phyloP scores from a whole-genome alignment of 2,329 filamentous ascomycete species.

The Ceratocystiopsis minuta region DNA sequence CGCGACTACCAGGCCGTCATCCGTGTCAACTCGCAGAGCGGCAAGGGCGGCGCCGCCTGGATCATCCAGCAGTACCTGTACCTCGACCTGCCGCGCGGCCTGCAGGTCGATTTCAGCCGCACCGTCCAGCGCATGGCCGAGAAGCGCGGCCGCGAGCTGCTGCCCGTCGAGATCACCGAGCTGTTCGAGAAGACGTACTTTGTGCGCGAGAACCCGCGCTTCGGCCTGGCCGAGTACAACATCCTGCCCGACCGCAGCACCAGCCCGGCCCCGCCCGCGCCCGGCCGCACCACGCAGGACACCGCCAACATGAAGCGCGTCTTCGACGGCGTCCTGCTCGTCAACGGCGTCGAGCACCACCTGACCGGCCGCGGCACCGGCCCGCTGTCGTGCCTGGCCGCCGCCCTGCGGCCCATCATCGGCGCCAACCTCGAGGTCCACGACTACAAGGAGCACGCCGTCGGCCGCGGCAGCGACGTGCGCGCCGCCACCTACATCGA shows the following conservation, averaged over 20 bases:
- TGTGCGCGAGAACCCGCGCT: conserved; percentile 65
- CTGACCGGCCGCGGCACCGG: conserved; percentile 74
- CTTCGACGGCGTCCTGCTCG: conserved; percentile 69
- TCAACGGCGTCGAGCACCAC: conserved; percentile 63
- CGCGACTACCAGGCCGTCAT: conserved; percentile 97
- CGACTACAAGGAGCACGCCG: conserved; percentile 93
- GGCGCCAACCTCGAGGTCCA: conserved; percentile 79
- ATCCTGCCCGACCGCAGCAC: conserved; percentile 69
- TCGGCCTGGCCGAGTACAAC: conserved; percentile 77
- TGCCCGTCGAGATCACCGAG: conserved; percentile 63
- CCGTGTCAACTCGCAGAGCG: conserved; percentile 89
- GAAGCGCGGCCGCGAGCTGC: conserved; percentile 62
- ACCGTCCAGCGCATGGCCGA: conserved; percentile 75
- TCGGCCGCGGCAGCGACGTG: conserved; percentile 61
- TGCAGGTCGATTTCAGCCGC: conserved; percentile 80
- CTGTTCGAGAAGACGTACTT: conserved; percentile 86
- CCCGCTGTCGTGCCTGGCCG: conserved; percentile 73
- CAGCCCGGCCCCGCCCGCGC: conserved; percentile 47
- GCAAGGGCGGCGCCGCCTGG: conserved; percentile 89
- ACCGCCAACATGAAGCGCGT: conserved; percentile 62
- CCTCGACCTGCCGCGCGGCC: conserved; percentile 78
- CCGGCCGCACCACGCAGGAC: conserved; percentile 52
- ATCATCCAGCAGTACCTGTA: conserved; percentile 78
- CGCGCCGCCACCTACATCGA: conserved; percentile 95
- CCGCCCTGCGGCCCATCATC: conserved; percentile 52